phyloP scores from a whole-genome alignment of 2,329 filamentous ascomycete species.

The Penicillium sp. region DNA sequence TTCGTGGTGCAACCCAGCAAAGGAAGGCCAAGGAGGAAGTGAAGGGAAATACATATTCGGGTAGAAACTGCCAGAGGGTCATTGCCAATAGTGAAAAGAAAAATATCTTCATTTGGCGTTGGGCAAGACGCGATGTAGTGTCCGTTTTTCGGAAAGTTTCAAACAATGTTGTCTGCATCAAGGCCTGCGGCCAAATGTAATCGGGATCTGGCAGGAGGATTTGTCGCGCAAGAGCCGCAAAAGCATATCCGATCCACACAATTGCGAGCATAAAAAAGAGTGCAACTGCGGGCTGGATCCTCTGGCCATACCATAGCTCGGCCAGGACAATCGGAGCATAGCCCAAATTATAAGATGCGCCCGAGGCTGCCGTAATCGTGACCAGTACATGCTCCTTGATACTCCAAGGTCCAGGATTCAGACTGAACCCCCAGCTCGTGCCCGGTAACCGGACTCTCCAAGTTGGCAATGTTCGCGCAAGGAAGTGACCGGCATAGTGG shows the following conservation, averaged over 20 bases:
- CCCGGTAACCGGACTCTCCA: conserved; percentile 55
- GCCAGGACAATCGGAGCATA: conserved; percentile 60
- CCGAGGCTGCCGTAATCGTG: conserved; percentile 58
- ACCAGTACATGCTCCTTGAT: conserved; percentile 64
- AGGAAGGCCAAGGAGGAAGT: conserved; percentile 64
- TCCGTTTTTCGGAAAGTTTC: conserved; percentile 57
- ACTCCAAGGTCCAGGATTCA: conserved; percentile 62
- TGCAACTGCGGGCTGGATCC: conserved; percentile 57
- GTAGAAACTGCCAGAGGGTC: conserved; percentile 65
- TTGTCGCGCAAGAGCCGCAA: conserved; percentile 61
- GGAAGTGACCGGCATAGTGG: conserved; percentile 58
- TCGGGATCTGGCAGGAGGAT: conserved; percentile 63
- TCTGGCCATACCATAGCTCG: conserved; percentile 61
- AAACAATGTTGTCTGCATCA: conserved; percentile 63
- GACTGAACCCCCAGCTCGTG: conserved; percentile 53
- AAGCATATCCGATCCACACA: conserved; percentile 63
- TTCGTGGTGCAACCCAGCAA: conserved; percentile 66
- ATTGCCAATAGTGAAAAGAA: conserved; percentile 58
- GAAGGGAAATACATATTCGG: conserved; percentile 65
- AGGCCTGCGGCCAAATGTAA: conserved; percentile 58
- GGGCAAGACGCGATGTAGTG: conserved; percentile 53
- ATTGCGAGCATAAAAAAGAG: conserved; percentile 66
- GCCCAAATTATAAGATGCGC: conserved; percentile 57
- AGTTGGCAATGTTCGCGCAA: conserved; percentile 56
- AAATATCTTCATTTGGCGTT: conserved; percentile 62